Conservation (phyloP, 2,329 filamentous ascomycete genomes). For the Tolypocladium inflatum region DNA sequence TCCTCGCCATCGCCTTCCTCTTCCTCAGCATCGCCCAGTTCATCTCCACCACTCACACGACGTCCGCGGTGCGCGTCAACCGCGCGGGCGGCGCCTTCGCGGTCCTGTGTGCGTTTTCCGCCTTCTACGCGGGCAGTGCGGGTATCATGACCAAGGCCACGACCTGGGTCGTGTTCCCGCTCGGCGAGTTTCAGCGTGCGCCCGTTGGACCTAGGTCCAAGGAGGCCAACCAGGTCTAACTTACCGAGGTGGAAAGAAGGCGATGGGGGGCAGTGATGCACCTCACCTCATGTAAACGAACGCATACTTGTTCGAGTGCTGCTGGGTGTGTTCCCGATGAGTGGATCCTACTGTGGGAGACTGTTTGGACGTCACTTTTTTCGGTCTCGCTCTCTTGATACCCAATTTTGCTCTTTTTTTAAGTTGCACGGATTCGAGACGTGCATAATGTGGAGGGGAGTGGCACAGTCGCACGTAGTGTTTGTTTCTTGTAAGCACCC, state of each 20-base stretch:
- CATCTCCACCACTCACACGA: conserved; percentile 23
- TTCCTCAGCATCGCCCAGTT: conserved; percentile 50
- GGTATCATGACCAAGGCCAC: conserved; percentile 31
- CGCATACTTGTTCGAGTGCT: background rate
- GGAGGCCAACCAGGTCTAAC: background rate
- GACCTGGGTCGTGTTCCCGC: conserved; percentile 29
- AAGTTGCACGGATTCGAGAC: background rate
- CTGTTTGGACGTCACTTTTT: background rate
- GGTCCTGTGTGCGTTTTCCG: conserved; percentile 23
- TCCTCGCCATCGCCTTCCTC: conserved; percentile 48
- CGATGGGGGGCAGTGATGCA: background rate
- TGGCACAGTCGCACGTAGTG: background rate
- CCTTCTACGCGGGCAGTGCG: conserved; percentile 30
- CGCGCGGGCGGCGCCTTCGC: conserved; percentile 28
- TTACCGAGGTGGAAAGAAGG: background rate
- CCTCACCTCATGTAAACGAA: background rate
- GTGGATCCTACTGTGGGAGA: background rate
- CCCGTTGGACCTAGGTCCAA: background rate
- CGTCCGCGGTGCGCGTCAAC: conserved; percentile 33
- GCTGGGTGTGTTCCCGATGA: background rate
- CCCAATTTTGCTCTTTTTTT: background rate
- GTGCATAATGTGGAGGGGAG: background rate
- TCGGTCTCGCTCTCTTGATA: background rate
- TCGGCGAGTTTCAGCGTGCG: conserved; percentile 20
- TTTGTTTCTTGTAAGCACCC: background rate